phyloP scores from a whole-genome alignment of 331 rosid genomes.

The Pyrus hybrid region DNA sequence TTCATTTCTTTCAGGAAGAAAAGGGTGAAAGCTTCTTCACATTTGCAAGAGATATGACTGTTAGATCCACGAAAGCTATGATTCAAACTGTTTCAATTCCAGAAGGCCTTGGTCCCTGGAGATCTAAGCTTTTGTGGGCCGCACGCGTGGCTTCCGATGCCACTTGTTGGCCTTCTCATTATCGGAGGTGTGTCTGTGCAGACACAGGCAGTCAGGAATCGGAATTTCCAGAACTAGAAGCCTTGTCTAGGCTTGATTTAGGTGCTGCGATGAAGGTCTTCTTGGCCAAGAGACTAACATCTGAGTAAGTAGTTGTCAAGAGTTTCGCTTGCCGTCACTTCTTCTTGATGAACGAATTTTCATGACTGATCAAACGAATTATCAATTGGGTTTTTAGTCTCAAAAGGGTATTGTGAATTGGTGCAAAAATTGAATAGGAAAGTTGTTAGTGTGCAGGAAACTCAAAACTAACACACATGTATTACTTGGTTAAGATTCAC shows the following conservation, averaged over 20 bases:
- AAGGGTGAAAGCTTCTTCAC: constrained; percentile 91
- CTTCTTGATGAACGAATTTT: background rate
- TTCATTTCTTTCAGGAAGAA: constrained; percentile 45
- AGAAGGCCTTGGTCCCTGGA: constrained; percentile 81
- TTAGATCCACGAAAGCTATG: constrained; percentile 75
- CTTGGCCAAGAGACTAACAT: constrained; percentile 76
- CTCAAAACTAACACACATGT: constrained; percentile 16
- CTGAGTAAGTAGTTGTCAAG: constrained; percentile 46
- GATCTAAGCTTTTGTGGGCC: constrained; percentile 92
- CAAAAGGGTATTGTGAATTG: background rate
- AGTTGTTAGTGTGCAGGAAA: background rate
- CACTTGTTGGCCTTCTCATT: constrained; percentile 81
- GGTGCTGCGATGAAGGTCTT: constrained; percentile 90
- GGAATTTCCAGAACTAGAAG: constrained; percentile 88
- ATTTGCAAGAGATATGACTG: constrained; percentile 87
- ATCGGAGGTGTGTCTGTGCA: constrained; percentile 73
- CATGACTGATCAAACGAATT: background rate
- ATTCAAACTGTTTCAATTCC: constrained; percentile 45
- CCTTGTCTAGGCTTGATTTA: constrained; percentile 84
- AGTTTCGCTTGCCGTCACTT: background rate
- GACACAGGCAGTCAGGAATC: constrained; percentile 60
- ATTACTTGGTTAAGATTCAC: constrained; percentile 54
- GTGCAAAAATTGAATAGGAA: background rate
- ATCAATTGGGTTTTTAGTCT: background rate
- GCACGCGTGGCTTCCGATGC: constrained; percentile 97